Conservation (phyloP, 257 asterid genomes). For the Petrea volubilis region DNA sequence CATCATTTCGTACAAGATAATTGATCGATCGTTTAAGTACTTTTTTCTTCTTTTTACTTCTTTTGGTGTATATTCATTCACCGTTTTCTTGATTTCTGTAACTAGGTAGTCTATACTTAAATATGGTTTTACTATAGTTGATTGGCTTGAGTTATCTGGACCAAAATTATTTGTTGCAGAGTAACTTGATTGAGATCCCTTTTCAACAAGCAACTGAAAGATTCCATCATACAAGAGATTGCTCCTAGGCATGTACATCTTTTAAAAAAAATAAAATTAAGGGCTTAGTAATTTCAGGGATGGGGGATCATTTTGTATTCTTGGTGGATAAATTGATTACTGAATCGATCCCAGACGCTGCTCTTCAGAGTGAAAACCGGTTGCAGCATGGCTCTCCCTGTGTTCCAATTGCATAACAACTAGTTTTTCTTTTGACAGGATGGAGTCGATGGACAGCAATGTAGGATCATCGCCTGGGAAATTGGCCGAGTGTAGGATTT, state of each 20-base stretch:
- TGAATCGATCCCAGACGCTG: slow-evolving; percentile 53
- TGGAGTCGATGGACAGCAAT: slow-evolving; percentile 61
- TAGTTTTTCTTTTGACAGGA: slow-evolving; percentile 46
- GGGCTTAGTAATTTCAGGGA: slow-evolving; percentile 23
- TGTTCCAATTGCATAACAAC: slow-evolving; percentile 27
- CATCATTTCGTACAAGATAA: slow-evolving; percentile 6
- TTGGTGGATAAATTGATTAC: slow-evolving; percentile 49
- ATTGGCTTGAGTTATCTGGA: neutral
- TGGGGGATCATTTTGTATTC: slow-evolving; percentile 50
- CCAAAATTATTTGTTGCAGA: slow-evolving; percentile 25
- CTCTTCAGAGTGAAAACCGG: slow-evolving; percentile 37
- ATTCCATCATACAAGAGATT: slow-evolving; percentile 10
- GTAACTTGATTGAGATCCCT: slow-evolving; percentile 14
- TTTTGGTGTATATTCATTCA: slow-evolving; percentile 1
- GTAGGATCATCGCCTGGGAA: slow-evolving; percentile 41
- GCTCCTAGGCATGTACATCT: slow-evolving; percentile 23
- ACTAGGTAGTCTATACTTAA: neutral
- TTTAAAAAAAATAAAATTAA: slow-evolving; percentile 16
- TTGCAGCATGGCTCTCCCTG: slow-evolving; percentile 26
- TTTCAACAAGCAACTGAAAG: slow-evolving; percentile 15
- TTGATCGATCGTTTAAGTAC: slow-evolving; percentile 1
- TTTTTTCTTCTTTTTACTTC: neutral
- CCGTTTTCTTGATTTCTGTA: neutral
- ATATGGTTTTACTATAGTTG: neutral
- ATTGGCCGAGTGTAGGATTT: slow-evolving; percentile 77